Percentiles rank a stretch among this genome's conserved stretches.
These are phyloP conservation scores for Dryas integrifolia DNA, from an alignment of 331 rosid species.

Conservation along the genomic window DNA sequence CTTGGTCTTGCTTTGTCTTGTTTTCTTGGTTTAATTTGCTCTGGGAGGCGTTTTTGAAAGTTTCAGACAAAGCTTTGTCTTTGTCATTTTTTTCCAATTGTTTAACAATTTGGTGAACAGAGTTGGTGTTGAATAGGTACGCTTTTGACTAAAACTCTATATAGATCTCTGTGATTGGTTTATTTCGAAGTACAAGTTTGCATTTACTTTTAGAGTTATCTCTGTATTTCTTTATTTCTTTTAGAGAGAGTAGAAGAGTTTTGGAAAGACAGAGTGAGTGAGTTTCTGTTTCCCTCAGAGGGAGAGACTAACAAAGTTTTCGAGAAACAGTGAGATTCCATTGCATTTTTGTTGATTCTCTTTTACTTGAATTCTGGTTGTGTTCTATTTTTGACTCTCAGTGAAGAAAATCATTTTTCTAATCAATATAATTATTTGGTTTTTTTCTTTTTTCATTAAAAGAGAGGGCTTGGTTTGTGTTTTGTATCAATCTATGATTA, in stretches of 20 bases:
- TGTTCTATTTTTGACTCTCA: too few species aligned
- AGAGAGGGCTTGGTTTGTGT: not conserved
- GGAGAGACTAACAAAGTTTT: not conserved
- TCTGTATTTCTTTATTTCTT: not conserved
- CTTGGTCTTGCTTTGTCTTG: slow-evolving; percentile 31
- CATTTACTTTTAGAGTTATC: not conserved
- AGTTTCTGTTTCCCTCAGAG: not conserved
- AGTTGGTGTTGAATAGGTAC: slow-evolving; percentile 48
- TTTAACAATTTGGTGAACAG: slow-evolving; percentile 7
- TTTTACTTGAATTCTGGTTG: not conserved
- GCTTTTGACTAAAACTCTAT: slow-evolving; percentile 19
- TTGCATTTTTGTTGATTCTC: not conserved
- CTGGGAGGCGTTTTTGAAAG: slow-evolving; percentile 33
- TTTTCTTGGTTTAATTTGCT: slow-evolving; percentile 13
- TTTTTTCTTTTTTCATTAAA: too few species aligned
- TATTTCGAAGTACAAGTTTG: slow-evolving; percentile 6
- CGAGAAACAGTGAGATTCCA: not conserved
- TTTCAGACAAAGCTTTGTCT: slow-evolving; percentile 29
- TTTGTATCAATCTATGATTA: not conserved
- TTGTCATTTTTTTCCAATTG: not conserved
- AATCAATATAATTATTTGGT: too few species aligned
- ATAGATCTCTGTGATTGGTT: slow-evolving; percentile 1
- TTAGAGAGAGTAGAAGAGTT: not conserved
- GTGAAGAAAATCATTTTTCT: too few species aligned
- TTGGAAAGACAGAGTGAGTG: not conserved